Evolutionary conservation across 2,329 filamentous ascomycete species (phyloP).

Genomic region (Hypoxylon rubiginosum): DNA sequence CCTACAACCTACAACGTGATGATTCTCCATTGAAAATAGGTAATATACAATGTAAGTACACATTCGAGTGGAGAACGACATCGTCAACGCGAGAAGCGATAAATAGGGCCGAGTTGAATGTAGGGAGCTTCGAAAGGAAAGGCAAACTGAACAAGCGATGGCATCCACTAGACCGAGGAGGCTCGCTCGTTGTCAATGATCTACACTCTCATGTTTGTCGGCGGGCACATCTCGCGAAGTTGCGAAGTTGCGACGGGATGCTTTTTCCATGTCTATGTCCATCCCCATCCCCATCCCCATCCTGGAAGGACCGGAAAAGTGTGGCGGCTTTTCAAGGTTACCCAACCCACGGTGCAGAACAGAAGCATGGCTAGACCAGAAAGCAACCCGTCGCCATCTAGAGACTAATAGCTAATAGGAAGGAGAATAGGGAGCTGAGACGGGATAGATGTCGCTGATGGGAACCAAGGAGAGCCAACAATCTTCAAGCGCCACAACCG

Average conservation of each 20-base stretch:
- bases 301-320: slow-evolving; percentile 21
- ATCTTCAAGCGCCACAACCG: slow-evolving; percentile 10
- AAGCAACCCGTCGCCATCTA: slow-evolving; percentile 9
- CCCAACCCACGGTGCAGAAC: slow-evolving; percentile 38
- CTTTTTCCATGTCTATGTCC: background rate
- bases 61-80: slow-evolving; percentile 34
- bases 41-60: slow-evolving; percentile 5
- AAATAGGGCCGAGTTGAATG: slow-evolving; percentile 41
- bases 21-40: slow-evolving; percentile 10
- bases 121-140: slow-evolving; percentile 22
- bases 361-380: slow-evolving; percentile 13
- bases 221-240: slow-evolving; percentile 14
- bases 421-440: slow-evolving; percentile 18
- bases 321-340: slow-evolving; percentile 31
- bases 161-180: slow-evolving; percentile 39
- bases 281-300: background rate
- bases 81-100: slow-evolving; percentile 38
- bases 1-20: slow-evolving; percentile 7
- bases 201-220: slow-evolving; percentile 24
- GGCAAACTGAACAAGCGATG: slow-evolving; percentile 35
- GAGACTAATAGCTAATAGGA: slow-evolving; percentile 11
- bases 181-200: slow-evolving; percentile 22
- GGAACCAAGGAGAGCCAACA: slow-evolving; percentile 14
- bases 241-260: slow-evolving; percentile 8
- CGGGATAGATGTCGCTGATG: slow-evolving; percentile 7